Conservation (phyloP, 2,329 filamentous ascomycete genomes). For the Colletotrichum cereale region DNA sequence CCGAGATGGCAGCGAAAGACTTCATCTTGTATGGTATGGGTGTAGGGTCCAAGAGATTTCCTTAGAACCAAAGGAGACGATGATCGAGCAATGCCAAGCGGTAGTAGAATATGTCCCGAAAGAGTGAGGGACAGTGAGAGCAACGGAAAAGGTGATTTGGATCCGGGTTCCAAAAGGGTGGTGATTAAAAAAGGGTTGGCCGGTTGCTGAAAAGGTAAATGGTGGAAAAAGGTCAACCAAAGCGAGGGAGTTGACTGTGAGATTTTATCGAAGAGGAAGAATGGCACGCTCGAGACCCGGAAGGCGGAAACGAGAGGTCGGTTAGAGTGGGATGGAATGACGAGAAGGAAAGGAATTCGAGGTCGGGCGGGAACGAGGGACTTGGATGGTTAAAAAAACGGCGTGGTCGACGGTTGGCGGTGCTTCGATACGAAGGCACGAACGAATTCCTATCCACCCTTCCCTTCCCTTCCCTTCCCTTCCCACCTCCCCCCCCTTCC, state of each 20-base stretch:
- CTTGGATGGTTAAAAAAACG: slow-evolving; percentile 37
- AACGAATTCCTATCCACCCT: slow-evolving; percentile 13
- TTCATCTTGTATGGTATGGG: slow-evolving; percentile 58
- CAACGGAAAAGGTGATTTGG: slow-evolving; percentile 22
- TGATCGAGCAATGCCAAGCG: slow-evolving; percentile 34
- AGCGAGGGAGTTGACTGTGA: slow-evolving; percentile 40
- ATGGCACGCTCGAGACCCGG: slow-evolving; percentile 33
- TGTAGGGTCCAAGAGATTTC: slow-evolving; percentile 30
- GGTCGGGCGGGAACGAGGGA: slow-evolving; percentile 33
- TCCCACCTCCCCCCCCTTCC: neutral
- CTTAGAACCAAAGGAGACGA: slow-evolving; percentile 35
- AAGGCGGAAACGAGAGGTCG: slow-evolving; percentile 34
- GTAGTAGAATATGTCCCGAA: slow-evolving; percentile 17
- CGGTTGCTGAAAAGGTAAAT: slow-evolving; percentile 34
- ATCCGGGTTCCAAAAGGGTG: slow-evolving; percentile 27
- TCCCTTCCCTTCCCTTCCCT: neutral
- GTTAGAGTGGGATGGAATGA: slow-evolving; percentile 23
- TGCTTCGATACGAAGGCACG: neutral
- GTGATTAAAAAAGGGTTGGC: slow-evolving; percentile 41
- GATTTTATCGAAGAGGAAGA: slow-evolving; percentile 28
- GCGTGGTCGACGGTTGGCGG: slow-evolving; percentile 36
- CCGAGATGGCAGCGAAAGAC: slow-evolving; percentile 59
- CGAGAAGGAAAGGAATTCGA: slow-evolving; percentile 19
- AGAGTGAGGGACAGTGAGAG: slow-evolving; percentile 24
- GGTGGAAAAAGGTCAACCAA: slow-evolving; percentile 36